These are phyloP conservation scores for Pluteus cervinus DNA, from an alignment of 768 basidiomycete species.

Conservation along the genomic window DNA sequence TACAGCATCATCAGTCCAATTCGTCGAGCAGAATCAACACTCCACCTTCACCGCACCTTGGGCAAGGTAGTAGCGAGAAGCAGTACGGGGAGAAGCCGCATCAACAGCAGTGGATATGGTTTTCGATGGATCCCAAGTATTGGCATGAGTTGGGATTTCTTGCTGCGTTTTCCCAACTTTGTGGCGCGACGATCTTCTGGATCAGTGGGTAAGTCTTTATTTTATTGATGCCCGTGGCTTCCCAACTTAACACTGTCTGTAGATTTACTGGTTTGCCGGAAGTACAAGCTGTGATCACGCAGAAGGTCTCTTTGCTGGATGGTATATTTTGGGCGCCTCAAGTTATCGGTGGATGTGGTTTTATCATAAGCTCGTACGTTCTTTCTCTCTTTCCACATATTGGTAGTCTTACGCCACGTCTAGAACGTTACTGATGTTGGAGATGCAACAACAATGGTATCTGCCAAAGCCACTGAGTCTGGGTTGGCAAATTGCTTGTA, in stretches of 20 bases:
- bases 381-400: background rate
- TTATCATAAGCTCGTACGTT: constrained; percentile 41
- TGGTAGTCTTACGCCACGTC: too few relatives aligned
- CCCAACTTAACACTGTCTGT: constrained; percentile 8
- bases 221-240: constrained; percentile 5
- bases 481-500: constrained; percentile 51
- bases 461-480: constrained; percentile 33
- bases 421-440: constrained; percentile 42
- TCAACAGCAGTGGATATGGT: constrained; percentile 32
- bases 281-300: constrained; percentile 24
- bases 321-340: constrained; percentile 60
- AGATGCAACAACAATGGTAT: constrained; percentile 53
- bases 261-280: constrained; percentile 31
- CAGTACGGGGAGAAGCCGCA: too few relatives aligned
- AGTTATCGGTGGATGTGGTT: constrained; percentile 55
- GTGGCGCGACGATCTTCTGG: constrained; percentile 60
- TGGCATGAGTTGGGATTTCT: constrained; percentile 42
- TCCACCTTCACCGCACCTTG: too few relatives aligned
- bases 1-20: too few relatives aligned
- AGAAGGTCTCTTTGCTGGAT: constrained; percentile 26
- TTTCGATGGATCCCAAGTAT: constrained; percentile 28
- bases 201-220: constrained; percentile 33
- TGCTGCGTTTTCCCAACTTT: constrained; percentile 44
- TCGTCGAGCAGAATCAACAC: too few relatives aligned
- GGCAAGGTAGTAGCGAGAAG: too few relatives aligned